Conservation (phyloP, 495 filamentous ascomycete species). For the Talaromyces nanjingensis region DNA sequence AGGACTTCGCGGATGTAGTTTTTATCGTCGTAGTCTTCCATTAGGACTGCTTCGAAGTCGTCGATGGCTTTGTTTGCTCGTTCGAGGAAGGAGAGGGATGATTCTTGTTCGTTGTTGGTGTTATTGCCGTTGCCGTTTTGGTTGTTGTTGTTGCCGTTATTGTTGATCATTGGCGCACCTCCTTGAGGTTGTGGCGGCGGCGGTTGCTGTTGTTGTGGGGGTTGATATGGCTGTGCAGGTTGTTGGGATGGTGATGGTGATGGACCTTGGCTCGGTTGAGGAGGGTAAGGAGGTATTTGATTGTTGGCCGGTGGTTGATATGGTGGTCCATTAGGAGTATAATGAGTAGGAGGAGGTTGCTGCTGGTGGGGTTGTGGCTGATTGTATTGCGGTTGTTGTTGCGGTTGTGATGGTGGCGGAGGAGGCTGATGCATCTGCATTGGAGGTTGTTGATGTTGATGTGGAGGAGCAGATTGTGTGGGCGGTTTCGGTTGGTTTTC, state of each 20-base stretch:
- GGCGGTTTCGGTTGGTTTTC: conserved; percentile 23
- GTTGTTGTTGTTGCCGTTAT: conserved; percentile 10
- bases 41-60: conserved; percentile 40
- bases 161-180: not conserved
- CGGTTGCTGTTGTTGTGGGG: conserved; percentile 7
- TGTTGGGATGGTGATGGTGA: conserved; percentile 27
- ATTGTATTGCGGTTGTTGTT: conserved; percentile 17
- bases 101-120: conserved; percentile 21
- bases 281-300: conserved; percentile 19
- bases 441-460: conserved; percentile 13
- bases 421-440: conserved; percentile 8
- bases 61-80: conserved; percentile 44
- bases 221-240: conserved; percentile 23
- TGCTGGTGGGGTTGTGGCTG: conserved; percentile 17
- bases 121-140: not conserved
- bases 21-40: conserved; percentile 45
- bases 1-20: conserved; percentile 45
- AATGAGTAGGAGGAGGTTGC: conserved; percentile 15
- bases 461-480: conserved; percentile 13
- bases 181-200: not conserved
- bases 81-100: conserved; percentile 41
- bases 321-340: conserved; percentile 11
- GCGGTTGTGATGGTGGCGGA: conserved; percentile 14
- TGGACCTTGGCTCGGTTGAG: conserved; percentile 17
- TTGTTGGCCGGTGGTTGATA: conserved; percentile 15